Evolutionary conservation across 2,329 filamentous ascomycete genomes (phyloP), one percentile per base, ranked within the genome.

Genomic region (Pseudogymnoascus sp.): DNA sequence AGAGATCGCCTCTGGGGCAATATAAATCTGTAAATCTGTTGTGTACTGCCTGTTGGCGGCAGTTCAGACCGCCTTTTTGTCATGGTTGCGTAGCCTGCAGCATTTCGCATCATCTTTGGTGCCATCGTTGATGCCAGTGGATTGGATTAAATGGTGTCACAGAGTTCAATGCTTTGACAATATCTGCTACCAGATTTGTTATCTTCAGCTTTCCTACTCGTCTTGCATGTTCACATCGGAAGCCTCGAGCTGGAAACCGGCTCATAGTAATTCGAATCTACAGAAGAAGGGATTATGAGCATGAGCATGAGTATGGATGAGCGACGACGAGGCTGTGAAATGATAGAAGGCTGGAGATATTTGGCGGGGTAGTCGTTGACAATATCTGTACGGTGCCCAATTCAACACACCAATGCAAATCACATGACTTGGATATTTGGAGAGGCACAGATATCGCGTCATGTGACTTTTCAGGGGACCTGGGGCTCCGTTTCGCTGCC

Each of bases 401-500:
- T 4, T 7, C 10, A 56, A 12, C 1, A 18, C n/a, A 12, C 25
- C 4, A 31, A 16, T 56, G 28, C 16, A 18, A 2, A 2, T 56
- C 50, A 56, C 50, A 33, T 56, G 50, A 33, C 18, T 12, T 50
- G 5, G 8, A 56, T 2, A 31, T 33, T 18, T 10, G 5, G 5
- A 56, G 8, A 56, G 44, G 14, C 23, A 50, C 14, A 50, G 16
- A 18, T 33, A 0, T 1, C 1, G 7, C 4, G 50, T 56, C 50
- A 56, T 56, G 50, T 56, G 50, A 56, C 14, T 33, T 33, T 33
- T 56, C 50, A 33, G 25, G 28, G 50, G 28, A 33, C 50, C n/a
- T 56, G 25, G 47, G 50, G 50, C 50, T 33, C 50, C 25, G 50
- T 56, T 56, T 56, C 50, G 50, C 50, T 56, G 50, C 50, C 50